A percentile compares a stretch with the other conserved stretches of the same genome.
phyloP scores from a whole-genome alignment of 768 basidiomycete species.

The Chalciporus pseudorubinellus region DNA sequence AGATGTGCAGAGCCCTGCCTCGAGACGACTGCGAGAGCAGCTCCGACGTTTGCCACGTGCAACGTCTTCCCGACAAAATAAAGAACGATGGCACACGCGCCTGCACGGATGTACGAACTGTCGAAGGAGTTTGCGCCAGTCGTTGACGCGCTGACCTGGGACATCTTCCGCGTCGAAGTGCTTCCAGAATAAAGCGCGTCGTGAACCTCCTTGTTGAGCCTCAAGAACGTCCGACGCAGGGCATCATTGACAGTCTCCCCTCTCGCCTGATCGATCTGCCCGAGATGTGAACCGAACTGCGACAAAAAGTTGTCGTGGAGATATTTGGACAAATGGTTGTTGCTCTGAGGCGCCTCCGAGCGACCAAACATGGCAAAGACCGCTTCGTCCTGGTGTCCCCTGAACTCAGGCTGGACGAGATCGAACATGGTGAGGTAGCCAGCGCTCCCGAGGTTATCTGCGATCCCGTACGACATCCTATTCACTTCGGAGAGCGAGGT shows the following conservation, averaged over 20 bases:
- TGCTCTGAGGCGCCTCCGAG: slow-evolving; percentile 51
- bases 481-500: slow-evolving; percentile 87
- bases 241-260: slow-evolving; percentile 67
- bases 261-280: slow-evolving; percentile 35
- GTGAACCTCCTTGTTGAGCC: slow-evolving; percentile 79
- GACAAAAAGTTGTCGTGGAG: slow-evolving; percentile 77
- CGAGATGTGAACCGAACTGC: slow-evolving; percentile 60
- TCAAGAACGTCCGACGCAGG: slow-evolving; percentile 82
- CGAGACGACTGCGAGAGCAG: slow-evolving; percentile 85
- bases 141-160: slow-evolving; percentile 53
- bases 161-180: slow-evolving; percentile 63
- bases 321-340: slow-evolving; percentile 75
- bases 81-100: slow-evolving; percentile 82
- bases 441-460: slow-evolving; percentile 81
- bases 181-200: slow-evolving; percentile 52
- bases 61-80: slow-evolving; percentile 79
- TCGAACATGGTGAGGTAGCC: slow-evolving; percentile 89
- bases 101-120: slow-evolving; percentile 56
- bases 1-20: slow-evolving; percentile 68
- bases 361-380: slow-evolving; percentile 97
- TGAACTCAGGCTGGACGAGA: slow-evolving; percentile 85
- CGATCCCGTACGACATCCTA: slow-evolving; percentile 94
- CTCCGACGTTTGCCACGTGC: slow-evolving; percentile 88
- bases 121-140: slow-evolving; percentile 38
- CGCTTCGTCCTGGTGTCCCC: slow-evolving; percentile 71